These are phyloP conservation scores for Dillenia suffruticosa DNA, from an alignment of 164 flowering plant genomes.

Conservation along the genomic window DNA sequence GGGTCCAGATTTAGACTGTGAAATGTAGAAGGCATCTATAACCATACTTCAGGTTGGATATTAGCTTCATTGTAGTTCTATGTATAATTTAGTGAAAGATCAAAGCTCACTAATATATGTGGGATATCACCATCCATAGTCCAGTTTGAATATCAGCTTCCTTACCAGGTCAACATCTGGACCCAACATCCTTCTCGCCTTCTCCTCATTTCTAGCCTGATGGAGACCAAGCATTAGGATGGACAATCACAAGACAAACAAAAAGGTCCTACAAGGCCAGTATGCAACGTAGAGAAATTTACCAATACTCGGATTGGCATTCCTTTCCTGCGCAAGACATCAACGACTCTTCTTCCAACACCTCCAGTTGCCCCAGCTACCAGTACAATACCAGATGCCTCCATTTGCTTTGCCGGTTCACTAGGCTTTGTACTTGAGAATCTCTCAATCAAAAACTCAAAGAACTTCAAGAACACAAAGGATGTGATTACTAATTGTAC, in stretches of 20 bases:
- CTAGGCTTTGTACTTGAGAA: constrained; percentile 49
- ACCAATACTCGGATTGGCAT: constrained; percentile 82
- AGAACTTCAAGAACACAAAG: constrained; percentile 45
- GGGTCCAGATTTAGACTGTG: no score
- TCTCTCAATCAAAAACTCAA: constrained; percentile 61
- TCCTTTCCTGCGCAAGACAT: constrained; percentile 66
- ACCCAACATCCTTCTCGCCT: constrained; percentile 85
- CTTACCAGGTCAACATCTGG: constrained; percentile 86
- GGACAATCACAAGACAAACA: background rate
- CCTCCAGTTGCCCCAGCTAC: constrained; percentile 98
- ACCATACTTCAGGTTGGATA: no score
- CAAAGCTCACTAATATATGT: no score
- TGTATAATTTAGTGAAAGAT: no score
- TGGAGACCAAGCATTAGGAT: constrained; percentile 4
- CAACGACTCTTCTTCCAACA: constrained; percentile 93
- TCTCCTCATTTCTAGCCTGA: constrained; percentile 96
- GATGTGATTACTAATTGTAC: constrained; percentile 18
- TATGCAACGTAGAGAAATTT: constrained; percentile 9
- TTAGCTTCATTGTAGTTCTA: no score
- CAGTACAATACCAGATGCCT: constrained; percentile 56
- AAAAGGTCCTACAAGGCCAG: no score
- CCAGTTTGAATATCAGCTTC: background rate
- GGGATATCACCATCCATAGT: no score
- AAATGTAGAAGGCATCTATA: no score
- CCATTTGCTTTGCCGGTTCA: constrained; percentile 56